Evolutionary conservation across 1,139 yeast genomes (phyloP), one percentile per base, ranked within the genome.

Genomic region (Candida sp.): DNA sequence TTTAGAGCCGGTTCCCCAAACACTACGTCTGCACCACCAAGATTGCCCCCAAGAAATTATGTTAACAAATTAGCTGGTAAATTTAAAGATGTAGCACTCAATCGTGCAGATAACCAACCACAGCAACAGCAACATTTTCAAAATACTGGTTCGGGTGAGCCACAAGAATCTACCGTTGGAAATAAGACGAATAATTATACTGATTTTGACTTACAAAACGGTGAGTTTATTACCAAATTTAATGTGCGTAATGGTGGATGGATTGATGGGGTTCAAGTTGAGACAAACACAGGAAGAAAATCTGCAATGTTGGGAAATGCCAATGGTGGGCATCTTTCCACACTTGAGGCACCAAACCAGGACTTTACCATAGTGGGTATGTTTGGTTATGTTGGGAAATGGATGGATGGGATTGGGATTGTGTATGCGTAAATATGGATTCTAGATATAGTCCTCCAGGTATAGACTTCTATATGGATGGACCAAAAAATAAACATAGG

Each of bases 261-360:
- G 97, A 70, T 93, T 12, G 98, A 93, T 68, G 96, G 86, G 1
- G 66, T 88, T 19, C 95, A 87, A 56, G 79, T 95, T 19, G 77
- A 71, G 49, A 76, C 77, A 22, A 54, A 64, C 35, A 70, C 66
- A 32, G 89, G 89, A 1, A 68, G 78, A 44, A 49, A 57, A 4
- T 75, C 85, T 19, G 68, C 69, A 1, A 66, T 77, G 77, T 70
- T 64, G 47, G 96, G 96, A 21, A 81, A 81, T 39, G 60, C 67
- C 1, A 63, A 66, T 15, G 96, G 96, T 5, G 97, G 97, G 2
- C 78, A 81, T 40, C 60, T 73, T 25, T 78, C 82, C 30, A 72
- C 76, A 22, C 64, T 89, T 36, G 68, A 70, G 15, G 74, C 86
- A 0, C 96, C 96, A 0, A 50, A 58, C 7, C 56, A 62, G 2